These are phyloP conservation scores for Xylariaceae sp. DNA, from an alignment of 2,329 filamentous ascomycete genomes.

Conservation along the genomic window DNA sequence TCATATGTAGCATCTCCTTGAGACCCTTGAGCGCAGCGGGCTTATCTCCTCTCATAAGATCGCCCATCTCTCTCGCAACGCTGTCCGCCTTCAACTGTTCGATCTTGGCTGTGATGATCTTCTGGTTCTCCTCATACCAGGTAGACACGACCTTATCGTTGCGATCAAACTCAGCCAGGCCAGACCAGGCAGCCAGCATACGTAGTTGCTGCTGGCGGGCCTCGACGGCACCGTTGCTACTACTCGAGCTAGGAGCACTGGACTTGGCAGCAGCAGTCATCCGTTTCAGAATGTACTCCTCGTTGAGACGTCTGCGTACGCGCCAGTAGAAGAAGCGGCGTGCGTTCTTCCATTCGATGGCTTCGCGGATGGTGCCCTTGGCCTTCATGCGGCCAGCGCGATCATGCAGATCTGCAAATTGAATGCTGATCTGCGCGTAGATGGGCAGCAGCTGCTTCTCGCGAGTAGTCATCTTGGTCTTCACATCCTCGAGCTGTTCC, in stretches of 20 bases:
- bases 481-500: conserved; percentile 74
- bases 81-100: conserved; percentile 77
- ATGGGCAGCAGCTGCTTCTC: conserved; percentile 89
- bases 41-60: conserved; percentile 41
- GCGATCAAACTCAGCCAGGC: conserved; percentile 68
- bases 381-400: conserved; percentile 96
- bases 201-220: conserved; percentile 65
- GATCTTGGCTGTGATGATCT: conserved; percentile 76
- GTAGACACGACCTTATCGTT: conserved; percentile 80
- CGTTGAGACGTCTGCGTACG: conserved; percentile 90
- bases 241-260: conserved; percentile 26
- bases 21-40: conserved; percentile 81
- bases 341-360: conserved; percentile 80
- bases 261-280: conserved; percentile 51
- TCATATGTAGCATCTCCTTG: conserved; percentile 76
- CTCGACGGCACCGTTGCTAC: conserved; percentile 33
- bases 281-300: conserved; percentile 94
- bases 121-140: conserved; percentile 96
- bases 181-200: conserved; percentile 79
- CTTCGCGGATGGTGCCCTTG: conserved; percentile 86
- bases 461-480: conserved; percentile 76
- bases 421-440: conserved; percentile 90
- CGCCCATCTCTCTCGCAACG: conserved; percentile 43
- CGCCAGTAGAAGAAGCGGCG: conserved; percentile 99
- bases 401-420: conserved; percentile 97